A percentile compares a stretch with the other conserved stretches of the same genome.
Evolutionary conservation across 345 rosid species (phyloP).

Genomic region (Conringia planisiliqua): DNA sequence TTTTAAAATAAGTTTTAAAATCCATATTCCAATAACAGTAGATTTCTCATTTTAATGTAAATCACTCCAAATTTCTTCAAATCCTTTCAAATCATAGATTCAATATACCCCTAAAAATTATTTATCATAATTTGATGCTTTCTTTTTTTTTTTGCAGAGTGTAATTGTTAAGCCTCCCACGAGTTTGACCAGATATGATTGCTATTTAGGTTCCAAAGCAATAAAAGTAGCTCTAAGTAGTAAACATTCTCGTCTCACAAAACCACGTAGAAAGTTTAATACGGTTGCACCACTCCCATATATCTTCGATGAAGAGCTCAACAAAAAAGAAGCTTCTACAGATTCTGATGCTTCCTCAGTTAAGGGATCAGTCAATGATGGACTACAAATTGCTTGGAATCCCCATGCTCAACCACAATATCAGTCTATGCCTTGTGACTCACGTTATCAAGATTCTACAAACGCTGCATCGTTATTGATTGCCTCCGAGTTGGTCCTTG

Average conservation of each 20-base stretch:
- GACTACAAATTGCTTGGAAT: neutral
- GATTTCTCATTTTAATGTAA: too few relatives aligned
- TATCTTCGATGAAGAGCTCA: neutral
- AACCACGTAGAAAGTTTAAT: slow-evolving; percentile 23
- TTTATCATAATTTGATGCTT: neutral
- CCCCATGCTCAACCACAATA: neutral
- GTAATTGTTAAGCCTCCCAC: slow-evolving; percentile 28
- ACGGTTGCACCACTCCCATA: neutral
- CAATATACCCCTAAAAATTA: too few relatives aligned
- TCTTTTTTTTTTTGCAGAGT: neutral
- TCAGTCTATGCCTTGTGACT: neutral
- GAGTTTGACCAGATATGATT: neutral
- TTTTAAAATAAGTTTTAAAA: too few relatives aligned
- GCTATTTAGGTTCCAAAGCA: neutral
- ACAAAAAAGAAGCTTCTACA: slow-evolving; percentile 3
- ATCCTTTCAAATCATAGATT: too few relatives aligned
- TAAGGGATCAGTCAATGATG: slow-evolving; percentile 20
- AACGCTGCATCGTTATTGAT: neutral
- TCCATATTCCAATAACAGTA: too few relatives aligned
- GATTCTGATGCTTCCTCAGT: slow-evolving; percentile 12
- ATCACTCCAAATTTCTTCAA: too few relatives aligned
- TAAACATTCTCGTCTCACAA: slow-evolving; percentile 20
- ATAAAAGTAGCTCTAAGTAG: slow-evolving; percentile 1
- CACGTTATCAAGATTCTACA: neutral
- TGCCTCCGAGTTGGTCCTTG: neutral